Evolutionary conservation across 2,329 filamentous ascomycete genomes (phyloP).

Genomic region (Penicillium decumbens): DNA sequence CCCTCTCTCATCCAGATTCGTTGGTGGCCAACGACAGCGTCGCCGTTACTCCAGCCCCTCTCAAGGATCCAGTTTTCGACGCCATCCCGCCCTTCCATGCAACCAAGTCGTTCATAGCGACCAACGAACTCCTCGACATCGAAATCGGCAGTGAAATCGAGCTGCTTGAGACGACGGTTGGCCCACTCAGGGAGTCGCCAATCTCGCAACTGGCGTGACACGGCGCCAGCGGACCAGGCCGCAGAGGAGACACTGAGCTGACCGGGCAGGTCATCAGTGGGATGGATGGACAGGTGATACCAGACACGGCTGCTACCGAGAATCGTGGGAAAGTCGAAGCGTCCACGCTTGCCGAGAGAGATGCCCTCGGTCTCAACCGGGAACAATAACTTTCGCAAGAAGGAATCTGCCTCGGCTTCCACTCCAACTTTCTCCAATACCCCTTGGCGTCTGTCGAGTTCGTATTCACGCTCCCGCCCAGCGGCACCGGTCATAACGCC

Average conservation of each 20-base stretch:
- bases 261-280: slow-evolving; percentile 77
- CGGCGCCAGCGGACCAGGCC: slow-evolving; percentile 85
- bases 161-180: slow-evolving; percentile 80
- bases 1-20: slow-evolving; percentile 92
- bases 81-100: slow-evolving; percentile 82
- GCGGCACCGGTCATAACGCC: slow-evolving; percentile 65
- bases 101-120: slow-evolving; percentile 78
- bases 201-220: slow-evolving; percentile 85
- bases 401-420: slow-evolving; percentile 76
- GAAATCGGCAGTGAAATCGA: slow-evolving; percentile 96
- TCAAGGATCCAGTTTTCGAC: slow-evolving; percentile 93
- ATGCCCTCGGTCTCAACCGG: slow-evolving; percentile 75
- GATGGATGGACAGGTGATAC: slow-evolving; percentile 90
- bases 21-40: slow-evolving; percentile 84
- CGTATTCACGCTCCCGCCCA: slow-evolving; percentile 68
- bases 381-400: slow-evolving; percentile 76
- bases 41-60: slow-evolving; percentile 96
- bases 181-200: slow-evolving; percentile 97
- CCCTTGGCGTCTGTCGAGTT: slow-evolving; percentile 74
- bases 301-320: slow-evolving; percentile 83
- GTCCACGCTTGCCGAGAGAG: slow-evolving; percentile 68
- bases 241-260: slow-evolving; percentile 68
- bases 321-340: slow-evolving; percentile 70
- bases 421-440: slow-evolving; percentile 80
- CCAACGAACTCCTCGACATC: slow-evolving; percentile 86